These are phyloP conservation scores for Aeschynomene evenia DNA, from an alignment of 306 rosid genomes.

Conservation along the genomic window DNA sequence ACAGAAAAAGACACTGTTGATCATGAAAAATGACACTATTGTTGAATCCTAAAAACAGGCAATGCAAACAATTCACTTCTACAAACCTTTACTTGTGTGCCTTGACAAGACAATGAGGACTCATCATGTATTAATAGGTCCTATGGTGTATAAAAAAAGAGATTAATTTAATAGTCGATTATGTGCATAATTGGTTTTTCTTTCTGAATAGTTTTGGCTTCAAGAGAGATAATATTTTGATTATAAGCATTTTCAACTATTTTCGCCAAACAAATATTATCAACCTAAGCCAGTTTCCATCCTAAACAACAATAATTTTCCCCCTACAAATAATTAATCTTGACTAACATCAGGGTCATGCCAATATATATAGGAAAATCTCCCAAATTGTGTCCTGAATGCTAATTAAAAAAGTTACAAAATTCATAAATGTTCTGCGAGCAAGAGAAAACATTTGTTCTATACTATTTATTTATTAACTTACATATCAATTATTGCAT, in stretches of 20 bases:
- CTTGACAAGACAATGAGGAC: background rate
- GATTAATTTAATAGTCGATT: no score
- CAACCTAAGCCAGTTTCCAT: no score
- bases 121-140: background rate
- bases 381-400: background rate
- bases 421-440: background rate
- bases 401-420: background rate
- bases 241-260: background rate
- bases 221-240: background rate
- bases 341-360: background rate
- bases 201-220: no score
- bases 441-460: no score
- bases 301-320: background rate
- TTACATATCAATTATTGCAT: no score
- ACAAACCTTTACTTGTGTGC: background rate
- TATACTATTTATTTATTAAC: no score
- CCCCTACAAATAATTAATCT: background rate
- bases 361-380: background rate
- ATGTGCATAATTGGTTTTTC: background rate
- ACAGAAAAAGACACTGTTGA: background rate
- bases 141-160: background rate
- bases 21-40: background rate
- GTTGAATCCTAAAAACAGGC: conserved; percentile 7
- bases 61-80: background rate
- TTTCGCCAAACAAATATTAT: background rate